These are phyloP conservation scores for Selaginella tamariscina DNA, from an alignment of 75 land plant genomes.

Conservation along the genomic window DNA sequence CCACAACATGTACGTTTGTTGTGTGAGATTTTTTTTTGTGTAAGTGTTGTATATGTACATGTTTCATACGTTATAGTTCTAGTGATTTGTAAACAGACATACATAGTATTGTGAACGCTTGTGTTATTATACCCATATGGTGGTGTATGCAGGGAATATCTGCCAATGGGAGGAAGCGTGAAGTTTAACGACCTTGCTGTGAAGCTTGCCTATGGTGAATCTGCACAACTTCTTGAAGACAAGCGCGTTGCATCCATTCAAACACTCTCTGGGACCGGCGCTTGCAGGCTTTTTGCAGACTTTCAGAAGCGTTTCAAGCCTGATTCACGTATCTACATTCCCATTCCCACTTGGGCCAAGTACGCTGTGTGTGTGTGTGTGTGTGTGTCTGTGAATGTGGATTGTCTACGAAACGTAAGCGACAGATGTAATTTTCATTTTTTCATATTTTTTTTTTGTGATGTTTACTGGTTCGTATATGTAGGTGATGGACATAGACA, in stretches of 20 bases:
- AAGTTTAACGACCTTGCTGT: constrained; percentile 59
- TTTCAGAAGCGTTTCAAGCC: constrained; percentile 80
- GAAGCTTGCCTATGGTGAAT: constrained; percentile 76
- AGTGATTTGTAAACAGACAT: too few relatives aligned
- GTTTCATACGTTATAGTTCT: too few relatives aligned
- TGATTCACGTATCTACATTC: constrained; percentile 71
- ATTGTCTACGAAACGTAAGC: too few relatives aligned
- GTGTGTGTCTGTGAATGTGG: too few relatives aligned
- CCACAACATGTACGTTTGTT: constrained; percentile 41
- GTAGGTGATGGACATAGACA: too few relatives aligned
- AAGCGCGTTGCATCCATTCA: constrained; percentile 77
- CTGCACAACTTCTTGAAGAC: constrained; percentile 57
- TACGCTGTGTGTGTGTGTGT: constrained; percentile 18
- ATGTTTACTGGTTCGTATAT: too few relatives aligned
- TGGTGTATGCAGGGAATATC: constrained; percentile 52
- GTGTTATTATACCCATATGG: neutral
- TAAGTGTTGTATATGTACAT: neutral
- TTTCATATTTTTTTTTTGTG: too few relatives aligned
- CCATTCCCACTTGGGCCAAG: constrained; percentile 92
- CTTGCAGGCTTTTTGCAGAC: constrained; percentile 86
- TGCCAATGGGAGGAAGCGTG: constrained; percentile 84
- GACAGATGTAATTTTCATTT: too few relatives aligned
- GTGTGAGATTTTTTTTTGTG: neutral
- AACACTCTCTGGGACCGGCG: constrained; percentile 90
- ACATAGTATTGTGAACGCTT: too few relatives aligned